Conservation (phyloP, 805 yeast genomes). For the Lipomyces mesembrius region DNA sequence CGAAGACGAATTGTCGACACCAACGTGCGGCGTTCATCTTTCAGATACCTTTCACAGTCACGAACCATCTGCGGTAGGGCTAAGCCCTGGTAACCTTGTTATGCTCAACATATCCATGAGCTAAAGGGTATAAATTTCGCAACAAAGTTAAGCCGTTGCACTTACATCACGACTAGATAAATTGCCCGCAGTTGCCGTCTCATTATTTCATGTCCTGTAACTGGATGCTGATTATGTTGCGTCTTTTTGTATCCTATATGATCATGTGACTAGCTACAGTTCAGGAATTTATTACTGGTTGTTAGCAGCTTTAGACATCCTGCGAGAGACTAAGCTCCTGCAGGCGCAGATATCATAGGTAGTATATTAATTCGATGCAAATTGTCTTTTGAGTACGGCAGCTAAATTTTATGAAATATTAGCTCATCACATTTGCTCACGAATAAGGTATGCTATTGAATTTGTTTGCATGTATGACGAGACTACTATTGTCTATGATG, state of each 20-base stretch:
- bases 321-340: no score
- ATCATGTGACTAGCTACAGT: not conserved
- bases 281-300: not conserved
- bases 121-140: not conserved
- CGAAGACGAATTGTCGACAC: not conserved
- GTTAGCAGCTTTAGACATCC: not conserved
- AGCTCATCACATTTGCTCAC: not conserved
- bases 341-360: not conserved
- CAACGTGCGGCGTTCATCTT: not conserved
- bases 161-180: no score
- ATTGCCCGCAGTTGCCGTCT: not conserved
- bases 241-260: no score
- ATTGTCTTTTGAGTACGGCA: no score
- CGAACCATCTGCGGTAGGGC: not conserved
- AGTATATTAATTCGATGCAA: no score
- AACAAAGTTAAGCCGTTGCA: not conserved
- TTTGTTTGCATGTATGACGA: not conserved
- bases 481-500: constrained; percentile 48
- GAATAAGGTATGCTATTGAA: not conserved
- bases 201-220: no score
- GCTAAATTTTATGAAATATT: no score
- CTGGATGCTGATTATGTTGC: not conserved
- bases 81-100: not conserved
- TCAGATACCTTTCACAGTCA: not conserved
- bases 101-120: not conserved